Base-by-base conservation (phyloP, 2,329 filamentous ascomycete genomes). In the Aureobasidium vineae region DNA sequence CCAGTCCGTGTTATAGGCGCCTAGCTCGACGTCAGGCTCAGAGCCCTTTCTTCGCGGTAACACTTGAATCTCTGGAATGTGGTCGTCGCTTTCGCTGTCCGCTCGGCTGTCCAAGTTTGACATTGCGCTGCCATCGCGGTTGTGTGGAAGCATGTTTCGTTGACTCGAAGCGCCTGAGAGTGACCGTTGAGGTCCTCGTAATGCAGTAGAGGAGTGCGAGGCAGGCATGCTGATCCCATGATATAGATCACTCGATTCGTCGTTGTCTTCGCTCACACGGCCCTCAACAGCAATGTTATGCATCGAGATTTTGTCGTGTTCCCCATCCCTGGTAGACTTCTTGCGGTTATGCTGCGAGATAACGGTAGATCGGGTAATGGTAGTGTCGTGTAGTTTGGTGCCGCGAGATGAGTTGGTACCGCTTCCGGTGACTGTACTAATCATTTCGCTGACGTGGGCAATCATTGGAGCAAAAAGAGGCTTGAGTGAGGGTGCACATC, bases 401-500 rank as follows among this genome's bases (percentile, higher is more conserved):
- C 49, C 50, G 16, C 26, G 38, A 23, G 33, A 36, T 28, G 45
- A 38, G 23, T n/a, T 36, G 26, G 23, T 63, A 5, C 60, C 60
- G 36, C 36, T 41, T 19, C 47, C 36, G 21, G 47, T 53, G 2
- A 63, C 60, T 13, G 49, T 54, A 21, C 43, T 54, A 38, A 65
- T 54, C 50, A 65, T 65, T 40, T 65, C 61, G 31, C 50, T 56
- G 40, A 65, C 61, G 8, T 56, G 49, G 0, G 38, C 23, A 1
- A 66, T 52, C 31, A 61, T 41, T 2, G 64, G 54, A 16, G 53
- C 45, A 19, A 67, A 69, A 57, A 78, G 69, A 3, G 75, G 71
- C 52, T 77, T 76, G 56, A 76, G 72, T 1, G 76, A 73, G 36
- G 76, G 76, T 10, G 74, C 76, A 64, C 76, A 77, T 49, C 76